These are phyloP conservation scores for Neurospora sp. DNA, from an alignment of 495 filamentous ascomycete genomes.

Conservation along the genomic window DNA sequence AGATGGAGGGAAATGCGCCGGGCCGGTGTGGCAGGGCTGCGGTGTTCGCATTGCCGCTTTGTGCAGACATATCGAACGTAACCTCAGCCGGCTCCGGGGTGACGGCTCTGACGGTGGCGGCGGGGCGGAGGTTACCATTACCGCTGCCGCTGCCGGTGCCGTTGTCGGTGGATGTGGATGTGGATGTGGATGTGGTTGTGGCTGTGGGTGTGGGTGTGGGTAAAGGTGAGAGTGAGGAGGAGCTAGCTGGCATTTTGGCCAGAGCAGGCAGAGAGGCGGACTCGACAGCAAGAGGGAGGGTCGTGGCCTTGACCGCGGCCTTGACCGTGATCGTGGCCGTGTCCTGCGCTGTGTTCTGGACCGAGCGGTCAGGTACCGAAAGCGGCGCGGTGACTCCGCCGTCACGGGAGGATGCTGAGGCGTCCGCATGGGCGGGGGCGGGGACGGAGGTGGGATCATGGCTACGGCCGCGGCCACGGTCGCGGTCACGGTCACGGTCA, in stretches of 20 bases:
- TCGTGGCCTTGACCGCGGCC: background rate
- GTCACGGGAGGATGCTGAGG: background rate
- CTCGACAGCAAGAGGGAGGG: background rate
- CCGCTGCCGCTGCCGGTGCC: background rate
- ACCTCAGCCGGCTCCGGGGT: slow-evolving; percentile 41
- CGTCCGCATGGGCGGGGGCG: background rate
- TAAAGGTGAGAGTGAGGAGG: slow-evolving; percentile 27
- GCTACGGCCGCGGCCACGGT: background rate
- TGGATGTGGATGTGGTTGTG: slow-evolving; percentile 10
- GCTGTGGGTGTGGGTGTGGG: slow-evolving; percentile 33
- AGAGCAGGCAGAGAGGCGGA: background rate
- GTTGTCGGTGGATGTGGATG: slow-evolving; percentile 14
- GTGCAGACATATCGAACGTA: slow-evolving; percentile 6
- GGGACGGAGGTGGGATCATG: background rate
- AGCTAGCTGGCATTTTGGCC: background rate
- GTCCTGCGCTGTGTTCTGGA: background rate
- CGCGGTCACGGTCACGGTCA: background rate
- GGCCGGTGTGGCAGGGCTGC: slow-evolving; percentile 15
- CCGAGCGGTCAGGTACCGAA: background rate
- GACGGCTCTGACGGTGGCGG: slow-evolving; percentile 36
- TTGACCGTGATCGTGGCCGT: background rate
- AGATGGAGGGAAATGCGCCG: slow-evolving; percentile 22
- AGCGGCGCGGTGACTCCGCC: background rate
- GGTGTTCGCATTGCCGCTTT: slow-evolving; percentile 12
- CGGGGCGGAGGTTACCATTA: slow-evolving; percentile 14